A percentile compares a stretch with the other conserved stretches of the same genome.
These are phyloP conservation scores for Neolecta irregularis DNA, from an alignment of 1,139 yeast genomes.

Conservation along the genomic window DNA sequence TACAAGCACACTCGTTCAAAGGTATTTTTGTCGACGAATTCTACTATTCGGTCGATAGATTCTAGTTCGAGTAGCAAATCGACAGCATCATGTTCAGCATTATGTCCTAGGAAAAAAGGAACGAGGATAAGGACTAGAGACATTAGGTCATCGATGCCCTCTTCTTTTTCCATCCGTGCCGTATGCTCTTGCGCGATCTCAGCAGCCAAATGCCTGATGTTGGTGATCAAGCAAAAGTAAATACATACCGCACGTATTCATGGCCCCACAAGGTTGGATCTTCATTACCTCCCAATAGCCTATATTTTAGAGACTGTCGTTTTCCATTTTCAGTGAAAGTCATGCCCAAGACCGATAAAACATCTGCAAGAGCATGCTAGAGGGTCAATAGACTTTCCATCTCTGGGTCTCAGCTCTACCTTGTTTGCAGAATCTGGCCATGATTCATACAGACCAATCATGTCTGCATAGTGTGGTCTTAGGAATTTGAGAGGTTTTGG, in stretches of 20 bases:
- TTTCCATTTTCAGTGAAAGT: slow-evolving; percentile 78
- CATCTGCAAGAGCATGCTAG: slow-evolving; percentile 44
- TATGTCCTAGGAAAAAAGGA: slow-evolving; percentile 81
- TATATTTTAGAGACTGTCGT: slow-evolving; percentile 65
- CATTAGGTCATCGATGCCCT: slow-evolving; percentile 33
- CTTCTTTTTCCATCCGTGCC: slow-evolving; percentile 29
- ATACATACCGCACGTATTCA: slow-evolving; percentile 89
- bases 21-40: slow-evolving; percentile 72
- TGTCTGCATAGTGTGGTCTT: slow-evolving; percentile 64
- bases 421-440: slow-evolving; percentile 36
- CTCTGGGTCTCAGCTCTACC: slow-evolving; percentile 16
- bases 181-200: slow-evolving; percentile 23
- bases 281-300: slow-evolving; percentile 46
- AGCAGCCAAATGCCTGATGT: slow-evolving; percentile 22
- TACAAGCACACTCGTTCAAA: slow-evolving; percentile 82
- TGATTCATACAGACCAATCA: slow-evolving; percentile 47
- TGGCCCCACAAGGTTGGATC: slow-evolving; percentile 90
- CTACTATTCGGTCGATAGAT: slow-evolving; percentile 63
- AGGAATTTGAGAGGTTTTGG: slow-evolving; percentile 95
- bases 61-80: slow-evolving; percentile 84
- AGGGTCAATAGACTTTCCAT: background rate
- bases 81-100: slow-evolving; percentile 97
- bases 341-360: slow-evolving; percentile 87
- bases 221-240: slow-evolving; percentile 77
- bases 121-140: slow-evolving; percentile 62